These are phyloP conservation scores for Diddensiella caesifluorescens DNA, from an alignment of 805 yeast species.

Conservation along the genomic window DNA sequence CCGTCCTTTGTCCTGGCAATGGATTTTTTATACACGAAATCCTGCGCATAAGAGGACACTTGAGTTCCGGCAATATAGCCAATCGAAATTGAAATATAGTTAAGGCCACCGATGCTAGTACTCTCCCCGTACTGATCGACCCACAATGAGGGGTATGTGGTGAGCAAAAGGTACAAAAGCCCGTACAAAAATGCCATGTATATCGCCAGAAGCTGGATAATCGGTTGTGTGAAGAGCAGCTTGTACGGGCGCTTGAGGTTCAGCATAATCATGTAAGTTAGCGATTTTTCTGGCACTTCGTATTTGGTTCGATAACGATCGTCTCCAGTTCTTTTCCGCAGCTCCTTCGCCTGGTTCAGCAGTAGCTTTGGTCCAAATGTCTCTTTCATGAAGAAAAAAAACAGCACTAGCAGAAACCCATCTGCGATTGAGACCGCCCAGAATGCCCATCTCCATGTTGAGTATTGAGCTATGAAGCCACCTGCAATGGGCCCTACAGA, in stretches of 20 bases:
- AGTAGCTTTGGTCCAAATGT: slow-evolving; percentile 56
- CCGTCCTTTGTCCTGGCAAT: slow-evolving; percentile 43
- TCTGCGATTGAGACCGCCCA: slow-evolving; percentile 51
- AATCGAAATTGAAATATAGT: slow-evolving; percentile 52
- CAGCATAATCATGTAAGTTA: slow-evolving; percentile 23
- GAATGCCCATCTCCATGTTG: slow-evolving; percentile 60
- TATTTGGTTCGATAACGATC: slow-evolving; percentile 49
- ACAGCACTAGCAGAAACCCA: slow-evolving; percentile 41
- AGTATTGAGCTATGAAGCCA: slow-evolving; percentile 49
- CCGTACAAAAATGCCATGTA: slow-evolving; percentile 64
- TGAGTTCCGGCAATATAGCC: slow-evolving; percentile 49
- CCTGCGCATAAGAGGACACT: slow-evolving; percentile 42
- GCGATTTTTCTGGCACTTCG: slow-evolving; percentile 36
- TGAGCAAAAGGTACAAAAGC: slow-evolving; percentile 55
- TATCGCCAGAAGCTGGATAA: slow-evolving; percentile 56
- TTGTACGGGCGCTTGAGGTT: slow-evolving; percentile 53
- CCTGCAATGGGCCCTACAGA: slow-evolving; percentile 43
- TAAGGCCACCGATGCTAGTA: slow-evolving; percentile 49
- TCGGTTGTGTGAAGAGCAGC: slow-evolving; percentile 51
- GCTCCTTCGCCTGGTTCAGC: slow-evolving; percentile 38
- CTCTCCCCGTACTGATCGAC: slow-evolving; percentile 42
- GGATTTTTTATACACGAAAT: slow-evolving; percentile 36
- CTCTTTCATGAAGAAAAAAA: slow-evolving; percentile 45
- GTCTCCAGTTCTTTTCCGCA: slow-evolving; percentile 52
- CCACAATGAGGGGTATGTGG: slow-evolving; percentile 54